phyloP scores from a whole-genome alignment of 129 eudicot genomes.

The Centrapalus pauciflorus region DNA sequence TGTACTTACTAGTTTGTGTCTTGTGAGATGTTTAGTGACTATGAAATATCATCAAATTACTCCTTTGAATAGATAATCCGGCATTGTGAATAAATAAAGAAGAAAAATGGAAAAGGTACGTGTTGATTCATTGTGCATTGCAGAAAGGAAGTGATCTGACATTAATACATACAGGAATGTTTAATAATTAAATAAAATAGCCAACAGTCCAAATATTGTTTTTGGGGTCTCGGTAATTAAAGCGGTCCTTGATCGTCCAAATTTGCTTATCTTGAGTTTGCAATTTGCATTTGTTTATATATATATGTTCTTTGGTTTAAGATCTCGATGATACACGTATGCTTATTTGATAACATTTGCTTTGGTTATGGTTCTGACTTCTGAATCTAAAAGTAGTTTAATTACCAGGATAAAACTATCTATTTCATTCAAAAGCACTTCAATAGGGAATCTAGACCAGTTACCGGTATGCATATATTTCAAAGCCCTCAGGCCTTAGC shows the following conservation, averaged over 20 bases:
- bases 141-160: background rate
- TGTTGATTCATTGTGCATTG: conserved; percentile 4
- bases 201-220: conserved; percentile 89
- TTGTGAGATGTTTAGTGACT: background rate
- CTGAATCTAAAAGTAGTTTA: too few relatives aligned
- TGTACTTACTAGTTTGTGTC: background rate
- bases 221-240: conserved; percentile 83
- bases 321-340: conserved; percentile 84
- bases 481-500: conserved; percentile 78
- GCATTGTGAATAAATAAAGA: background rate
- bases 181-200: background rate
- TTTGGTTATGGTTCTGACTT: background rate
- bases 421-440: background rate
- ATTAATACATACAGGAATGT: background rate
- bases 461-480: conserved; percentile 90
- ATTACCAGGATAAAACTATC: background rate
- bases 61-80: conserved; percentile 95
- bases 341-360: conserved; percentile 43
- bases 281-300: conserved; percentile 91
- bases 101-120: background rate
- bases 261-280: conserved; percentile 85
- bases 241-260: conserved; percentile 87
- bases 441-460: background rate
- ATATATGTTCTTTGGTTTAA: conserved; percentile 90
- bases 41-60: background rate